These are phyloP conservation scores for Hemisphaericaspora nanyangensis DNA, from an alignment of 805 yeast genomes.

Conservation along the genomic window DNA sequence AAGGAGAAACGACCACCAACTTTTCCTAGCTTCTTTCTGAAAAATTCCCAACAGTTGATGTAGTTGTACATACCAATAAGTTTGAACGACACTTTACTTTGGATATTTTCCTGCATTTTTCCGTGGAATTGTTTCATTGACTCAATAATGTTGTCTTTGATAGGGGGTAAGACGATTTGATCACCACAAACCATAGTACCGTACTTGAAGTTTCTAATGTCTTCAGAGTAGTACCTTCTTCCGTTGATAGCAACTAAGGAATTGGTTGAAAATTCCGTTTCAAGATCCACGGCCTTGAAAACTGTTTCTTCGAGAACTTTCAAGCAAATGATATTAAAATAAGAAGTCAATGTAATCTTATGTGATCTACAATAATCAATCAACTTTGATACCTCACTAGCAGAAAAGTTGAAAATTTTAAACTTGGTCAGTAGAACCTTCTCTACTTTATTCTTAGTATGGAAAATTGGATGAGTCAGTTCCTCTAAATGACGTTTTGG, in stretches of 20 bases:
- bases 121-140: conserved; percentile 8
- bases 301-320: conserved; percentile 15
- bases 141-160: neutral
- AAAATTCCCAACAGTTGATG: conserved; percentile 11
- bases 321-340: conserved; percentile 14
- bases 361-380: conserved; percentile 13
- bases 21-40: conserved; percentile 10
- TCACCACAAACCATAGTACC: conserved; percentile 12
- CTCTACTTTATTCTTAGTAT: conserved; percentile 5
- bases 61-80: conserved; percentile 11
- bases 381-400: conserved; percentile 10
- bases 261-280: conserved; percentile 6
- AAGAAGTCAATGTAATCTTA: conserved; percentile 20
- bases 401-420: conserved; percentile 12
- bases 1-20: conserved; percentile 11
- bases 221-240: conserved; percentile 16
- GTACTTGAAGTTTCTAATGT: conserved; percentile 6
- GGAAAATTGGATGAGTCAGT: conserved; percentile 10
- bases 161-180: conserved; percentile 7
- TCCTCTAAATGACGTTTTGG: neutral
- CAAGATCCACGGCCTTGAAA: conserved; percentile 6
- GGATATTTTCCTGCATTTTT: conserved; percentile 7
- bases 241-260: conserved; percentile 15
- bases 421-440: conserved; percentile 9
- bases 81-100: conserved; percentile 9